A percentile compares a stretch with the other conserved stretches of the same genome.
Evolutionary conservation across 192 early-diverging fungal species (phyloP).

Genomic region (Coemansia sp.): DNA sequence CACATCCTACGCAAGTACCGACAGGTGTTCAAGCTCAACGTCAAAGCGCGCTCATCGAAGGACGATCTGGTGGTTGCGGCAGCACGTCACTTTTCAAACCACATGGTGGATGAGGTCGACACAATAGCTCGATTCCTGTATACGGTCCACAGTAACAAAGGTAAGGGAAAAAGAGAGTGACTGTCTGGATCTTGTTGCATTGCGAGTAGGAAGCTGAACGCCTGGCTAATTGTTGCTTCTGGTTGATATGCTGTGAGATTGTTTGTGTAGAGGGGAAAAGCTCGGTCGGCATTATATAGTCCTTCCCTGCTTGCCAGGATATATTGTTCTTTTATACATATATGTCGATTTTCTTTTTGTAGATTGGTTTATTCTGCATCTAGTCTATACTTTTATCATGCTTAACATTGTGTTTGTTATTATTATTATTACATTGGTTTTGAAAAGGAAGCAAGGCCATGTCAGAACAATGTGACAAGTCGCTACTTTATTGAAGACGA

Average conservation of each 20-base stretch:
- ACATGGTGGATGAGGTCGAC: slow-evolving; percentile 54
- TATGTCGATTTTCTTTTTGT: background rate
- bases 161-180: slow-evolving; percentile 7
- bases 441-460: background rate
- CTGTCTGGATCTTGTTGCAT: background rate
- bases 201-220: background rate
- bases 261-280: slow-evolving; percentile 23
- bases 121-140: slow-evolving; percentile 57
- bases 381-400: background rate
- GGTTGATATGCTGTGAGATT: background rate
- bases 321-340: background rate
- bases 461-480: too few relatives aligned
- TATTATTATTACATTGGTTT: background rate
- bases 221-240: background rate
- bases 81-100: slow-evolving; percentile 42
- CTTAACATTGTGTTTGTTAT: background rate
- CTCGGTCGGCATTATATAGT: slow-evolving; percentile 20
- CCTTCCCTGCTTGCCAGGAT: background rate
- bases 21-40: slow-evolving; percentile 54
- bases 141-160: slow-evolving; percentile 49
- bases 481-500: background rate
- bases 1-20: slow-evolving; percentile 54
- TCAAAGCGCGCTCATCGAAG: slow-evolving; percentile 55
- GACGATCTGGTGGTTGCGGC: slow-evolving; percentile 50
- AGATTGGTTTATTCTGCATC: background rate